phyloP scores from a whole-genome alignment of 225 moss, liverwort and hornwort species.

The Climacium dendroides region DNA sequence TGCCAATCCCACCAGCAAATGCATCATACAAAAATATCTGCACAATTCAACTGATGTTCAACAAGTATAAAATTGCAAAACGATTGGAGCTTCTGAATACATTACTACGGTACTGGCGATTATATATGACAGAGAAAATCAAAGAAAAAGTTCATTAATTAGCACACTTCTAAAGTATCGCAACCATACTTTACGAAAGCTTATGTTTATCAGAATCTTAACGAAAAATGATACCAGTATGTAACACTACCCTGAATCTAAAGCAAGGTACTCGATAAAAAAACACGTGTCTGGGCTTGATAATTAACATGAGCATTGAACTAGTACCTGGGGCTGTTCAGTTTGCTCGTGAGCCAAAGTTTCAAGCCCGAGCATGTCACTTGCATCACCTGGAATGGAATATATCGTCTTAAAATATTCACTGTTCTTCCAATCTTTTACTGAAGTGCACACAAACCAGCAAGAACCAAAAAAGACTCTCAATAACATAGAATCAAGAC shows the following conservation, averaged over 20 bases:
- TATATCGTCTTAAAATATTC: neutral
- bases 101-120: neutral
- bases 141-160: neutral
- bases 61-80: neutral
- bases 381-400: slow-evolving; percentile 28
- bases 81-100: neutral
- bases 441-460: neutral
- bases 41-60: neutral
- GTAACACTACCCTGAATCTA: neutral
- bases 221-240: neutral
- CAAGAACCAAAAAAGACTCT: neutral
- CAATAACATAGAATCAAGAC: neutral
- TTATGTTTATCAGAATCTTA: neutral
- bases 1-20: slow-evolving; percentile 49
- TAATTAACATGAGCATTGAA: neutral
- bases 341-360: slow-evolving; percentile 47
- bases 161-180: neutral
- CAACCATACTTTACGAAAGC: neutral
- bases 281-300: neutral
- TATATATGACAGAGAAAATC: neutral
- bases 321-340: slow-evolving; percentile 42
- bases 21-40: slow-evolving; percentile 61
- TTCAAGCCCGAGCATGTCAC: slow-evolving; percentile 42
- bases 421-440: neutral
- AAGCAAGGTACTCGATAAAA: neutral